Percentiles rank a stretch among this genome's conserved stretches.
Evolutionary conservation across 2,329 filamentous ascomycete species (phyloP).

Genomic region (Cladophialophora chaetospira): DNA sequence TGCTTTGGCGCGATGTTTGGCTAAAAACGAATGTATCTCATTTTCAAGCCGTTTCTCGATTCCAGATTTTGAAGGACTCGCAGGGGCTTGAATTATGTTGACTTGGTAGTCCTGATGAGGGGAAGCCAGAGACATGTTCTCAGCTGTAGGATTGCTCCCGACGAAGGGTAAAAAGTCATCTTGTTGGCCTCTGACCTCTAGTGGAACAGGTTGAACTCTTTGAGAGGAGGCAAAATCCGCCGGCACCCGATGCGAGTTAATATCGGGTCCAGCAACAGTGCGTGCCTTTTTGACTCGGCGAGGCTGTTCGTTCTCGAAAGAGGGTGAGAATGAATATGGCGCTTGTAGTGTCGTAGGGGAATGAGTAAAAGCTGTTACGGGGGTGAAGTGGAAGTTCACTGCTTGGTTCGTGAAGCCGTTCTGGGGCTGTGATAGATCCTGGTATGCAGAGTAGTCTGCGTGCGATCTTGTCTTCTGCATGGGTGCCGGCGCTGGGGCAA

Average conservation of each 20-base stretch:
- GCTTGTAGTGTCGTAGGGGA: neutral
- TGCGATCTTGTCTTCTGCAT: slow-evolving; percentile 19
- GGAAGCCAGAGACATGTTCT: neutral
- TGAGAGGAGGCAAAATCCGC: slow-evolving; percentile 13
- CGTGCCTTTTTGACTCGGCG: slow-evolving; percentile 1
- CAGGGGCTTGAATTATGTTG: slow-evolving; percentile 13
- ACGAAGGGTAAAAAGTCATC: slow-evolving; percentile 21
- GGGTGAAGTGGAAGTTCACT: neutral
- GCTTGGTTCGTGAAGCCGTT: slow-evolving; percentile 1
- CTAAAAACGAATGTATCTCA: slow-evolving; percentile 23
- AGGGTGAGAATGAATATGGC: neutral
- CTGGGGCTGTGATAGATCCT: neutral
- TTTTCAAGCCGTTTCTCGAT: slow-evolving; percentile 16
- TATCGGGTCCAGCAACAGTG: slow-evolving; percentile 19
- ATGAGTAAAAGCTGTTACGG: neutral
- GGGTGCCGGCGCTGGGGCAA: neutral
- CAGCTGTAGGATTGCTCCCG: slow-evolving; percentile 7
- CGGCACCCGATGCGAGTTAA: slow-evolving; percentile 13
- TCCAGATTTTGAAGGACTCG: neutral
- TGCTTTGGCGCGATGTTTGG: slow-evolving; percentile 6
- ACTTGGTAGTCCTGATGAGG: slow-evolving; percentile 7
- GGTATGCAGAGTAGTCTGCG: neutral
- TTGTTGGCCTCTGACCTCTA: slow-evolving; percentile 13
- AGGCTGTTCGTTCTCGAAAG: neutral
- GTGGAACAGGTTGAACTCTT: slow-evolving; percentile 2